Conservation (phyloP, 192 early-diverging fungal genomes). For the Funneliformis geosporum region DNA sequence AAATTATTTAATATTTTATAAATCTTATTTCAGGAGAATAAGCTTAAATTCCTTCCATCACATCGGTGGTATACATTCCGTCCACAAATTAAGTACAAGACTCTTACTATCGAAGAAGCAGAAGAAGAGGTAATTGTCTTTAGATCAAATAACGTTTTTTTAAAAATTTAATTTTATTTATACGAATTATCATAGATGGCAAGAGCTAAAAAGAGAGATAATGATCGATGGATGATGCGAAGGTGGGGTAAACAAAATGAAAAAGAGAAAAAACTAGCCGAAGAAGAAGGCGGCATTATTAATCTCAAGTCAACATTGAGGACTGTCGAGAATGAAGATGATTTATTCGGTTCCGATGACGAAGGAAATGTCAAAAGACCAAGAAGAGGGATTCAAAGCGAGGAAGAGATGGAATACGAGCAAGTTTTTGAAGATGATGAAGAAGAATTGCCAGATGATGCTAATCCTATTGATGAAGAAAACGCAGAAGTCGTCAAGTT, state of each 20-base stretch:
- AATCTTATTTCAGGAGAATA: not conserved
- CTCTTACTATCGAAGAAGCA: constrained; percentile 72
- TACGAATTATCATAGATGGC: constrained; percentile 41
- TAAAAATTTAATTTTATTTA: not conserved
- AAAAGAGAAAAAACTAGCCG: constrained; percentile 25
- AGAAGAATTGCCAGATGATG: constrained; percentile 62
- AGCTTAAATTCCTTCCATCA: constrained; percentile 61
- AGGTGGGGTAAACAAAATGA: constrained; percentile 41
- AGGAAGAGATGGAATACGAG: constrained; percentile 70
- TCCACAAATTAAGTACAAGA: constrained; percentile 64
- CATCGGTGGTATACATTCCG: constrained; percentile 78
- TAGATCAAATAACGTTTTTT: not conserved
- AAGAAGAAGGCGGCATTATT: constrained; percentile 12
- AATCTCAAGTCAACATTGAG: constrained; percentile 18
- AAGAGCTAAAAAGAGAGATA: constrained; percentile 38
- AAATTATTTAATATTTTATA: not conserved
- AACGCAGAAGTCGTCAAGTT: constrained; percentile 26
- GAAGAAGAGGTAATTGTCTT: constrained; percentile 52
- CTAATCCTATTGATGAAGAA: constrained; percentile 44
- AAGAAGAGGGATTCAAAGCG: constrained; percentile 14
- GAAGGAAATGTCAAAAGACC: constrained; percentile 32
- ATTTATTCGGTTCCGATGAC: constrained; percentile 44
- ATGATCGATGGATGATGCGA: constrained; percentile 56
- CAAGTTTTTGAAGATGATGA: constrained; percentile 83
- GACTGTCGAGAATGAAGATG: constrained; percentile 27